These are phyloP conservation scores for Selaginella moellendorffii DNA, from an alignment of 75 land plant species.

Conservation along the genomic window DNA sequence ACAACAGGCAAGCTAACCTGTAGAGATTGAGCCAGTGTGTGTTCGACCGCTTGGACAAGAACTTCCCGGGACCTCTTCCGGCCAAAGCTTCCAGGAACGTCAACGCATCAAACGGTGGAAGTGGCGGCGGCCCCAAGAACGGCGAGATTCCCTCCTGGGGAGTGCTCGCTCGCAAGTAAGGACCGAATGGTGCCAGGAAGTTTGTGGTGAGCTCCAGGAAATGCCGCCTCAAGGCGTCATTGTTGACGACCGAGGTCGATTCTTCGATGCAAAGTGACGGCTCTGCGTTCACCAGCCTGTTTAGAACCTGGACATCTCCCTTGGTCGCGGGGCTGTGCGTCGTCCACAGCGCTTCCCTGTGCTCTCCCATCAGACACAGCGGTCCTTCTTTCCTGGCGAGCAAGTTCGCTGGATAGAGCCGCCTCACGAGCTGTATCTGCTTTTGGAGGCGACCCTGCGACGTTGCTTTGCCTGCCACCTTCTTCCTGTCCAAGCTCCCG, in stretches of 20 bases:
- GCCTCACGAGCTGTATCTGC: slow-evolving; percentile 31
- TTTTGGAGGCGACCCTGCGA: too few species aligned
- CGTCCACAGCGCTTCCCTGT: slow-evolving; percentile 88
- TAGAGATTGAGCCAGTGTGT: slow-evolving; percentile 92
- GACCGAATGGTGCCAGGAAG: slow-evolving; percentile 95
- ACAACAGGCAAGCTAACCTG: slow-evolving; percentile 30
- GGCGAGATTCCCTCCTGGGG: slow-evolving; percentile 88
- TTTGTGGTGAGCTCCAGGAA: slow-evolving; percentile 91
- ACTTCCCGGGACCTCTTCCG: slow-evolving; percentile 88
- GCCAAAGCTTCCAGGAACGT: slow-evolving; percentile 58
- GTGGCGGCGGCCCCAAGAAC: slow-evolving; percentile 68
- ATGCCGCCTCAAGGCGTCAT: slow-evolving; percentile 88
- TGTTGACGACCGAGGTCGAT: slow-evolving; percentile 94
- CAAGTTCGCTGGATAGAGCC: slow-evolving; percentile 39
- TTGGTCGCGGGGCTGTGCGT: slow-evolving; percentile 62
- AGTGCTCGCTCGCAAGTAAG: slow-evolving; percentile 63
- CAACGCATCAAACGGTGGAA: slow-evolving; percentile 57
- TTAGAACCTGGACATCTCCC: slow-evolving; percentile 87
- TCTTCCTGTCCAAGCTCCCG: too few species aligned
- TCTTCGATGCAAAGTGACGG: slow-evolving; percentile 67
- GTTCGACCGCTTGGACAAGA: slow-evolving; percentile 69
- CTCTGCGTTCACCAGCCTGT: slow-evolving; percentile 87
- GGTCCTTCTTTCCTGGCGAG: slow-evolving; percentile 88
- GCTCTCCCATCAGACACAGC: slow-evolving; percentile 88
- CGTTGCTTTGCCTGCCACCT: too few species aligned